Evolutionary conservation across 108 stramenopile species (phyloP), one percentile per base, ranked within the genome.

Genomic region (Skeletonema potamos): DNA sequence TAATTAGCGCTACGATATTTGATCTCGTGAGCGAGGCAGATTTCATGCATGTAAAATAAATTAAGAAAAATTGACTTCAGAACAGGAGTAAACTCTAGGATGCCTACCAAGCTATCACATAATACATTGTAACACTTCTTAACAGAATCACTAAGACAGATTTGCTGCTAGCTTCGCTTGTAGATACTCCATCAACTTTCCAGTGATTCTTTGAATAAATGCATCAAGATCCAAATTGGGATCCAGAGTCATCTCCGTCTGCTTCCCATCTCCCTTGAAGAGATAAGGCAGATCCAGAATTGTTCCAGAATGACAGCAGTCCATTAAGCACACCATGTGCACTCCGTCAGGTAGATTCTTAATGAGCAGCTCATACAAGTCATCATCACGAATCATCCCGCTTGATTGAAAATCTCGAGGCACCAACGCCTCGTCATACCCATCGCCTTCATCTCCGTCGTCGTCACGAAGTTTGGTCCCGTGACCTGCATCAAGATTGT

Each of bases 391-490:
- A 51, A 89, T 86, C 83, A 86, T 81, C 0, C 88, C 88, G 2
- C 70, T 55, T 0, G 43, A 18, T 48, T 64, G 58, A 57, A 76
- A 89, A 85, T 89, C 88, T 9, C 86, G 77, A 22, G 86, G 88
- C 27, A 81, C 76, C 54, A 89, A 44, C 20, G 88, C 87, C 58
- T 89, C 88, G 67, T 89, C 88, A 36, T 79, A 79, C 30, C 79
- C 79, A 66, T 78, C 77, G 15, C 46, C 34, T 79, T 91, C 92
- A 65, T 88, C 84, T 26, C 86, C 76, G n/a, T 86, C 67, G 22
- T 76, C 72, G 54, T 94, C 89, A 18, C 75, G 60, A 12, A 89
- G 54, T 54, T 88, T 84, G 1, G 87, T 89, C 10, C 96, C 96
- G 48, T 92, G 91, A 9, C 90, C 88, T n/a, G n/a, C n/a, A n/a